A percentile compares a stretch with the other conserved stretches of the same genome.
Conservation (phyloP, 768 basidiomycete genomes). For the Rubroboletus pulcherrimus region DNA sequence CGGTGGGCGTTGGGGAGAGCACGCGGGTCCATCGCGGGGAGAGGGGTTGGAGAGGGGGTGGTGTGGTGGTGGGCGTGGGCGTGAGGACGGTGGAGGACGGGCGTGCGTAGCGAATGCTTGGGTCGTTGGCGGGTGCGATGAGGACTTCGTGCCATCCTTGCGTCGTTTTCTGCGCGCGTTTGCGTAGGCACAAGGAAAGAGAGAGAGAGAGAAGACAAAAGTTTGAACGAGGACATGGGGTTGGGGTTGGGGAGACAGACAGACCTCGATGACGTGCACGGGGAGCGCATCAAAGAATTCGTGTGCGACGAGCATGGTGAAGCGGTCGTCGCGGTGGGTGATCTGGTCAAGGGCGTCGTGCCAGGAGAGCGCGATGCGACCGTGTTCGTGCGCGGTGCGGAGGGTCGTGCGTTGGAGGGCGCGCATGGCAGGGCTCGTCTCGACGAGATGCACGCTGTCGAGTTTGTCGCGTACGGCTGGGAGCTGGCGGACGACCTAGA, state of each 20-base stretch:
- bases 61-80: neutral
- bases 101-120: slow-evolving; percentile 28
- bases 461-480: slow-evolving; percentile 33
- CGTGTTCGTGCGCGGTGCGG: slow-evolving; percentile 19
- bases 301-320: slow-evolving; percentile 88
- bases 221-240: neutral
- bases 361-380: slow-evolving; percentile 56
- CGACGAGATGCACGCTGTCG: slow-evolving; percentile 69
- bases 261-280: slow-evolving; percentile 82
- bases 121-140: slow-evolving; percentile 49
- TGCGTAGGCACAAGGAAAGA: neutral
- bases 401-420: slow-evolving; percentile 58
- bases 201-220: too few relatives aligned
- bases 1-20: slow-evolving; percentile 56
- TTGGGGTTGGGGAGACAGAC: slow-evolving; percentile 3
- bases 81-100: slow-evolving; percentile 14
- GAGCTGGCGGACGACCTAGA: slow-evolving; percentile 52
- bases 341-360: slow-evolving; percentile 71
- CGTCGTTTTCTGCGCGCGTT: slow-evolving; percentile 55
- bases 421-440: slow-evolving; percentile 70
- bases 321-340: slow-evolving; percentile 43
- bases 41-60: slow-evolving; percentile 6
- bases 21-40: slow-evolving; percentile 56
- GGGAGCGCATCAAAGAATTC: slow-evolving; percentile 98
- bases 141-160: slow-evolving; percentile 86